These are phyloP conservation scores for Colletotrichum chlorophyti DNA, from an alignment of 2,329 filamentous ascomycete genomes.

Conservation along the genomic window DNA sequence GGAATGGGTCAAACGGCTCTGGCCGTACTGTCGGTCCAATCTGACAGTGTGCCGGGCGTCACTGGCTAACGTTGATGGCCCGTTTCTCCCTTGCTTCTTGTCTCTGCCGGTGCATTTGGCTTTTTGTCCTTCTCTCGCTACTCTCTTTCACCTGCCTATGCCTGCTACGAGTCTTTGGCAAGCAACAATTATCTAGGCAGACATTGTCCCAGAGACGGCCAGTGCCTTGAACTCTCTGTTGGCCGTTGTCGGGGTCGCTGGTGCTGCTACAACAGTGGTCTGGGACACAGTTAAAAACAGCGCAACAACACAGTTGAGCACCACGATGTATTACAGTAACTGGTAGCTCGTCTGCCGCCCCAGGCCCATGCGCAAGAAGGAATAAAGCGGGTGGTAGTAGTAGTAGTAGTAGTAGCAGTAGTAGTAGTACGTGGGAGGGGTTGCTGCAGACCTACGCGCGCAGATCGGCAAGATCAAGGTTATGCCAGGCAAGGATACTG, in stretches of 20 bases:
- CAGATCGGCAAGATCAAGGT: constrained; percentile 15
- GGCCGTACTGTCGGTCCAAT: constrained; percentile 17
- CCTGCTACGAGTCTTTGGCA: background rate
- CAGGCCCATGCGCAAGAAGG: constrained; percentile 21
- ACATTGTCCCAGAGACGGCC: constrained; percentile 1
- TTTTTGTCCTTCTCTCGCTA: constrained; percentile 5
- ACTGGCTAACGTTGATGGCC: constrained; percentile 14
- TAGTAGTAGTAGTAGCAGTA: background rate
- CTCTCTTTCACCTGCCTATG: background rate
- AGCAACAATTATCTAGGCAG: background rate
- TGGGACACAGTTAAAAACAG: constrained; percentile 4
- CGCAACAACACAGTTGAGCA: background rate
- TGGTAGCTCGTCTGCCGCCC: constrained; percentile 1
- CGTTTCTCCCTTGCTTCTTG: constrained; percentile 22
- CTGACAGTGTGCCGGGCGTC: constrained; percentile 23
- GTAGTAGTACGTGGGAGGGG: background rate
- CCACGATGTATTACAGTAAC: no score
- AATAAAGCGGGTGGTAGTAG: constrained; percentile 15
- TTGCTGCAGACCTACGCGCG: background rate
- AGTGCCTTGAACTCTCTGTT: background rate
- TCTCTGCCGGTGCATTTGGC: constrained; percentile 9
- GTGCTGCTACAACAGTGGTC: constrained; percentile 1
- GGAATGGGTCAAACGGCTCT: constrained; percentile 6
- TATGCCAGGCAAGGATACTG: constrained; percentile 13
- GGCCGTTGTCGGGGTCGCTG: background rate